Evolutionary conservation across 345 rosid genomes (phyloP).

Genomic region (Salix exigua): DNA sequence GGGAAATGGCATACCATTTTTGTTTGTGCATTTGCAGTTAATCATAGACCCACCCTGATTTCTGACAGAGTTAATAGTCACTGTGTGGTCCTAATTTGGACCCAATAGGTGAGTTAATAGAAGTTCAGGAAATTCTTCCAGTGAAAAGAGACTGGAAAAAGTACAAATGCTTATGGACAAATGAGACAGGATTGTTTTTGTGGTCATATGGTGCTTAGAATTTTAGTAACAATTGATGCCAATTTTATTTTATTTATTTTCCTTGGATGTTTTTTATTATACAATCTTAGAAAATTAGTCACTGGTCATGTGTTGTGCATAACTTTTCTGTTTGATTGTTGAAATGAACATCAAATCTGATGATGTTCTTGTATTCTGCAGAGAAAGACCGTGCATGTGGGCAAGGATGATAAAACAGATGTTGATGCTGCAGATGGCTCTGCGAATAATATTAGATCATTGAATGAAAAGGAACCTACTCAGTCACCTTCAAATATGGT

Average conservation of each 20-base stretch:
- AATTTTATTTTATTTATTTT: no score
- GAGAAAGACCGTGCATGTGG: constrained; percentile 53
- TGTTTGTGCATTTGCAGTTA: neutral
- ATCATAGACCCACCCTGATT: neutral
- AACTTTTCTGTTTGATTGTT: neutral
- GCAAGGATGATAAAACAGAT: constrained; percentile 36
- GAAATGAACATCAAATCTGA: constrained; percentile 1
- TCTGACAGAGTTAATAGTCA: neutral
- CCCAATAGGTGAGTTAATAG: neutral
- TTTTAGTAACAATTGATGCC: neutral
- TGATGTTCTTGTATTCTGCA: constrained; percentile 31
- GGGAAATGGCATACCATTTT: neutral
- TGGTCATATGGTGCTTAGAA: neutral
- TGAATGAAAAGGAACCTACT: constrained; percentile 34
- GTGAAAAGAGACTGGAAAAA: neutral
- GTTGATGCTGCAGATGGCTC: constrained; percentile 28
- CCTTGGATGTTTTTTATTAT: no score
- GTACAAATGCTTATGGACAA: neutral
- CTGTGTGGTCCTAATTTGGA: neutral
- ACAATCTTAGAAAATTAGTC: neutral
- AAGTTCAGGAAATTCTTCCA: neutral
- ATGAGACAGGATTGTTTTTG: neutral
- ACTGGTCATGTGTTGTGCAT: neutral
- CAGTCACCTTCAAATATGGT: constrained; percentile 63
- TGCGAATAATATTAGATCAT: constrained; percentile 25